Evolutionary conservation across 2,329 filamentous ascomycete genomes (phyloP).

Genomic region (Ophiostoma sp.): DNA sequence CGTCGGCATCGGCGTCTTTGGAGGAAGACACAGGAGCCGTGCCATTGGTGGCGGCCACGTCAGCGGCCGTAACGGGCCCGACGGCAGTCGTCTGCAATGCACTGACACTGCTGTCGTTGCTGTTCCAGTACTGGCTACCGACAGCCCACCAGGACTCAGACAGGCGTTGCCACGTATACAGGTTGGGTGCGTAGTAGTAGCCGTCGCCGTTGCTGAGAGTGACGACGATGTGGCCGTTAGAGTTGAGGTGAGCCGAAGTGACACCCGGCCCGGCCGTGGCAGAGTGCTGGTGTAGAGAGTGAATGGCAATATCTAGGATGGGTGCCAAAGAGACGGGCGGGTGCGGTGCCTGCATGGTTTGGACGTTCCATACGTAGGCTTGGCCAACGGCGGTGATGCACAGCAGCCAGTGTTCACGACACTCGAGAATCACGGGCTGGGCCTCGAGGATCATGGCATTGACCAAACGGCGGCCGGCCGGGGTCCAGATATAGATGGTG

Average conservation of each 20-base stretch:
- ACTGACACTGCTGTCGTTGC: constrained; percentile 84
- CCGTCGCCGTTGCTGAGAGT: constrained; percentile 93
- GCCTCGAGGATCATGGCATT: constrained; percentile 86
- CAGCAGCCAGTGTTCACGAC: constrained; percentile 82
- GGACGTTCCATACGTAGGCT: constrained; percentile 92
- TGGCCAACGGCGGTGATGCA: constrained; percentile 86
- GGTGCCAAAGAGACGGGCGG: constrained; percentile 87
- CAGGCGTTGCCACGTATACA: constrained; percentile 93
- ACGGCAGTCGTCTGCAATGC: constrained; percentile 73
- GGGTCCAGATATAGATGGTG: constrained; percentile 86
- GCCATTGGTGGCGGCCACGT: constrained; percentile 41
- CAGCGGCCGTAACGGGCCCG: constrained; percentile 53
- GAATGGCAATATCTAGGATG: constrained; percentile 81
- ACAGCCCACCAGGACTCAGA: constrained; percentile 98
- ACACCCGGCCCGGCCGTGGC: constrained; percentile 78
- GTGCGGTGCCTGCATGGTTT: constrained; percentile 78
- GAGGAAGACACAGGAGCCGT: neutral
- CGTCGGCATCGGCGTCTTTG: constrained; percentile 40
- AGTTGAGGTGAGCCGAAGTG: constrained; percentile 88
- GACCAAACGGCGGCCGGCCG: constrained; percentile 80
- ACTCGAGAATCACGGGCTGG: constrained; percentile 91
- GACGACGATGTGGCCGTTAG: constrained; percentile 80
- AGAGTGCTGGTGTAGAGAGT: constrained; percentile 72
- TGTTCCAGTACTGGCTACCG: constrained; percentile 98
- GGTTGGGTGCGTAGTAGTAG: constrained; percentile 79